phyloP scores from a whole-genome alignment of 352 stramenopile genomes.

The Pythium dissimile region DNA sequence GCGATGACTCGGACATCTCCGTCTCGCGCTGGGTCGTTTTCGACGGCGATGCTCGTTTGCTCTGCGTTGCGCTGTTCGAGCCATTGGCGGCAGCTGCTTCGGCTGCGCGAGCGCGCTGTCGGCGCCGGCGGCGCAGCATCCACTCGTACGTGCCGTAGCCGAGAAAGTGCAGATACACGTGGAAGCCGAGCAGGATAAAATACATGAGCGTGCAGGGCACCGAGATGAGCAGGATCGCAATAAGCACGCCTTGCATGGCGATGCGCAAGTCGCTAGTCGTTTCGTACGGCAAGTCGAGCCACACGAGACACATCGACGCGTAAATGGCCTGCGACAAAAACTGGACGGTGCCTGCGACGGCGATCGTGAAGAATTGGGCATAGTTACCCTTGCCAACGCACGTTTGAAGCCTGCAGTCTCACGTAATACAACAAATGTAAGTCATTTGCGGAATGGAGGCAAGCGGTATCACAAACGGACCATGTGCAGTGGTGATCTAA shows the following conservation, averaged over 20 bases:
- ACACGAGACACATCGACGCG: conserved; percentile 42
- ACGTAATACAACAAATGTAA: not conserved
- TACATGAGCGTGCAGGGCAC: conserved; percentile 85
- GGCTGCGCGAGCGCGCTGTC: conserved; percentile 38
- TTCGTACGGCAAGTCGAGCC: conserved; percentile 47
- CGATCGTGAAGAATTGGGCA: conserved; percentile 85
- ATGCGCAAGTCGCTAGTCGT: conserved; percentile 20
- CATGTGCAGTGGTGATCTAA: conserved; percentile 88
- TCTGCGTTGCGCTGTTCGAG: conserved; percentile 8
- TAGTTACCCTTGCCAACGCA: conserved; percentile 84
- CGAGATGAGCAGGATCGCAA: conserved; percentile 55
- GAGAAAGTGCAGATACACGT: conserved; percentile 73
- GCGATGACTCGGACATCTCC: conserved; percentile 6
- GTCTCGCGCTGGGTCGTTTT: conserved; percentile 20
- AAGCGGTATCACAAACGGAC: conserved; percentile 17
- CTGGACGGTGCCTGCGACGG: conserved; percentile 57
- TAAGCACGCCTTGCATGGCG: conserved; percentile 43
- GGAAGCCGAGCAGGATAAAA: conserved; percentile 77
- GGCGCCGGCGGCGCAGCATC: conserved; percentile 76
- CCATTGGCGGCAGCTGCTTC: conserved; percentile 51
- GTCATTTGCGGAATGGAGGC: not conserved
- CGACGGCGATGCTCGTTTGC: conserved; percentile 10
- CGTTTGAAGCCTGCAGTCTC: conserved; percentile 59
- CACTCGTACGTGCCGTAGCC: conserved; percentile 88
- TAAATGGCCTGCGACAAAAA: conserved; percentile 66